A percentile compares a stretch with the other conserved stretches of the same genome.
These are phyloP conservation scores for Colletotrichum scovillei DNA, from an alignment of 2,329 filamentous ascomycete genomes.

Conservation along the genomic window DNA sequence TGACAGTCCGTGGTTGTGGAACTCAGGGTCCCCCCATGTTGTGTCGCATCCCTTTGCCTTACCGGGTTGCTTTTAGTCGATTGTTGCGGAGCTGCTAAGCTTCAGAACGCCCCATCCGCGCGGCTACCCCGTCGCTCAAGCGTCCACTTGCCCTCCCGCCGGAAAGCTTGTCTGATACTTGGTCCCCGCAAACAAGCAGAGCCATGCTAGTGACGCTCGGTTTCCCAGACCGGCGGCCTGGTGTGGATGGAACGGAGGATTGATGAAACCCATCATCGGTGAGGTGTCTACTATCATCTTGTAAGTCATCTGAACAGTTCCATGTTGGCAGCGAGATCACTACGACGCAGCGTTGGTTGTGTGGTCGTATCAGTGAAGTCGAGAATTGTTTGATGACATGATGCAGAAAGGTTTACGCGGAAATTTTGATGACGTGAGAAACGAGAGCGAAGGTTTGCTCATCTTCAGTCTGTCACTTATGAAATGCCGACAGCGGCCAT, in stretches of 20 bases:
- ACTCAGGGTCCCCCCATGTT: background rate
- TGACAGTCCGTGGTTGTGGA: background rate
- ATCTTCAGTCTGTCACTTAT: background rate
- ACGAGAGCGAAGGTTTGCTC: background rate
- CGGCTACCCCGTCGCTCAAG: background rate
- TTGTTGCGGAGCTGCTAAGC: background rate
- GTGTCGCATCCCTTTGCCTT: background rate
- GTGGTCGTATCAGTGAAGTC: background rate
- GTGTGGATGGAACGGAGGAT: background rate
- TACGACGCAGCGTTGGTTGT: background rate
- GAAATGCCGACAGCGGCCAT: background rate
- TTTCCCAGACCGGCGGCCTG: background rate
- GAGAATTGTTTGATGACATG: background rate
- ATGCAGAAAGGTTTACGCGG: background rate
- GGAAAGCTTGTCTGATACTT: slow-evolving; percentile 9
- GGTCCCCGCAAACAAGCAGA: background rate
- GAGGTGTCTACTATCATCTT: background rate
- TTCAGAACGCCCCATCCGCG: background rate
- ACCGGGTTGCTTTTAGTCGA: background rate
- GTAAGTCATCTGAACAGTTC: background rate
- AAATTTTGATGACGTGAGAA: background rate
- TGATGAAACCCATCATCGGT: slow-evolving; percentile 12
- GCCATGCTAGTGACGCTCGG: background rate
- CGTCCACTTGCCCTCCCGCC: background rate
- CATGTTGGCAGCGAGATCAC: background rate